These are phyloP conservation scores for Aspergillus spinulosporus DNA, from an alignment of 2,329 filamentous ascomycete species.

Conservation along the genomic window DNA sequence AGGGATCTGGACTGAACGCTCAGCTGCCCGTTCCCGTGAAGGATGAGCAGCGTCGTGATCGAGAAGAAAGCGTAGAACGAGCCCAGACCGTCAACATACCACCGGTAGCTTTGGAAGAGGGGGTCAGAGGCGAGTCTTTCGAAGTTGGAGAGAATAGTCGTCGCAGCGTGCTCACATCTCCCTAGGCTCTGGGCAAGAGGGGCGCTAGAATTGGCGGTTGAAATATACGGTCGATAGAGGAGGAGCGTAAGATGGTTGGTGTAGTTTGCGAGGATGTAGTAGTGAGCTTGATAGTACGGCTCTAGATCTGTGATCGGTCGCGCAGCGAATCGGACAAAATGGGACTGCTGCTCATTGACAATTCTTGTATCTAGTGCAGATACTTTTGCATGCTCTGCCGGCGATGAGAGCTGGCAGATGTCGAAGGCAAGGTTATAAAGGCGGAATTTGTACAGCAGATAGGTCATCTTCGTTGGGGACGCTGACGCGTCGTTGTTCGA, in stretches of 20 bases:
- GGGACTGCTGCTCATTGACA: slow-evolving; percentile 3
- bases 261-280: slow-evolving; percentile 30
- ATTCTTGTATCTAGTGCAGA: slow-evolving; percentile 15
- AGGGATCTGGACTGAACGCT: neutral
- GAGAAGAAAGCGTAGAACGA: slow-evolving; percentile 30
- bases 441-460: slow-evolving; percentile 32
- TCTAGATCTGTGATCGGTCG: slow-evolving; percentile 8
- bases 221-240: slow-evolving; percentile 24
- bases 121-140: slow-evolving; percentile 13
- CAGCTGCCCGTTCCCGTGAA: slow-evolving; percentile 5
- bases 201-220: neutral
- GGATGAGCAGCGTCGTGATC: slow-evolving; percentile 20
- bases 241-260: slow-evolving; percentile 29
- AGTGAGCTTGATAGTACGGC: slow-evolving; percentile 27
- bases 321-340: slow-evolving; percentile 16
- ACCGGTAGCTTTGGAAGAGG: slow-evolving; percentile 23
- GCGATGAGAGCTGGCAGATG: slow-evolving; percentile 22
- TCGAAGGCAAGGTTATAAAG: slow-evolving; percentile 28
- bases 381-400: slow-evolving; percentile 13
- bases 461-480: slow-evolving; percentile 32
- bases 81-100: slow-evolving; percentile 29
- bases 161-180: slow-evolving; percentile 1
- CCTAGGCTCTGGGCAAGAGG: neutral
- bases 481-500: neutral
- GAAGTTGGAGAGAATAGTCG: slow-evolving; percentile 8